phyloP scores from a whole-genome alignment of 768 basidiomycete species.

The Tylopilus felleus region DNA sequence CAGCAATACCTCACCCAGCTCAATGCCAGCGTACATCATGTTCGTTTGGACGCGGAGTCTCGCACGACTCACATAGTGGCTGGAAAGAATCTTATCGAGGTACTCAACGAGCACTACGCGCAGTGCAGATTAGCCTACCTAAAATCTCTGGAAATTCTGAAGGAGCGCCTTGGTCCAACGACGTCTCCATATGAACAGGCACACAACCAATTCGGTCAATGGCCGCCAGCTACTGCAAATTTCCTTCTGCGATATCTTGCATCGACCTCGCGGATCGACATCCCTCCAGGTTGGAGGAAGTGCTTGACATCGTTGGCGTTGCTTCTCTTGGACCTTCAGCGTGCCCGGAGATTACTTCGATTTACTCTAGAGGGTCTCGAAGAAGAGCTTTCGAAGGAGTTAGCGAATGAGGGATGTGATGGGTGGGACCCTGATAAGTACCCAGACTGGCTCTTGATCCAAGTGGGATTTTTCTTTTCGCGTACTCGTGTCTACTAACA shows the following conservation, averaged over 20 bases:
- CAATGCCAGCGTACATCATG: neutral
- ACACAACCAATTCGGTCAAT: neutral
- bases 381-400: no score
- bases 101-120: no score
- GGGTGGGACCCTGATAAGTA: no score
- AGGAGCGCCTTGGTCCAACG: no score
- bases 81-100: no score
- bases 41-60: neutral
- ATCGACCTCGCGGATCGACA: neutral
- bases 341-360: no score
- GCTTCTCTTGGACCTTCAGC: neutral
- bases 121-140: no score
- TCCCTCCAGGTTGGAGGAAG: neutral
- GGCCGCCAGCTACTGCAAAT: neutral
- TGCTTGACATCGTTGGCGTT: neutral
- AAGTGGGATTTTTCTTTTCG: conserved; percentile 18
- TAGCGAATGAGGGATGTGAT: no score
- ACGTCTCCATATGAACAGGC: no score
- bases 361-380: no score
- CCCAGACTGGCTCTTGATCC: neutral
- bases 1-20: neutral
- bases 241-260: neutral
- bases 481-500: neutral
- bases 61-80: no score
- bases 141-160: no score